These are phyloP conservation scores for Xerocomus tenax DNA, from an alignment of 1,284 basidiomycete species.

Conservation along the genomic window DNA sequence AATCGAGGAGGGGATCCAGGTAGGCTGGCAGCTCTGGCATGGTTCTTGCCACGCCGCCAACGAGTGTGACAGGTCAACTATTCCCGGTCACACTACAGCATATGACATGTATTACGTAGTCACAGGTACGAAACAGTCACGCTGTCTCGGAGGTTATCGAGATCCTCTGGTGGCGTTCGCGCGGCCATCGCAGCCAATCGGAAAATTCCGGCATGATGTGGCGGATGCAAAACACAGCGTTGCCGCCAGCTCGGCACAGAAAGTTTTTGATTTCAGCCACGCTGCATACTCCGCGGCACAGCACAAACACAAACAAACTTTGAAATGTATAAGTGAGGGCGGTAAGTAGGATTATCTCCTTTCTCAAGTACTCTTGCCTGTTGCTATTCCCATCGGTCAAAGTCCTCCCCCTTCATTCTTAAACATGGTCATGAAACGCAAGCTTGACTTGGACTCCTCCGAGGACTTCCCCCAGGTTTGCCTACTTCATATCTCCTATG, in stretches of 20 bases:
- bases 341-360: conserved; percentile 16
- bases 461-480: conserved; percentile 44
- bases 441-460: conserved; percentile 53
- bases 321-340: conserved; percentile 29
- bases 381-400: conserved; percentile 13
- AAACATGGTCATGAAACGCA: conserved; percentile 63
- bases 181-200: conserved; percentile 23
- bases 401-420: conserved; percentile 23
- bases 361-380: conserved; percentile 25
- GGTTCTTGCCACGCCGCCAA: conserved; percentile 20
- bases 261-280: conserved; percentile 16
- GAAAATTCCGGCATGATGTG: conserved; percentile 16
- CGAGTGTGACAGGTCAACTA: conserved; percentile 15
- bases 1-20: conserved; percentile 48
- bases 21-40: conserved; percentile 29
- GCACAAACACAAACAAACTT: conserved; percentile 26
- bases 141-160: conserved; percentile 5
- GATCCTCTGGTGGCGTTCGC: conserved; percentile 7
- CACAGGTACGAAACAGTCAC: conserved; percentile 10
- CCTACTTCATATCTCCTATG: conserved; percentile 1
- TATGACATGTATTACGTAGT: neutral
- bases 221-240: conserved; percentile 3
- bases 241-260: conserved; percentile 16
- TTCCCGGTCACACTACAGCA: conserved; percentile 12
- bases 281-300: conserved; percentile 19